These are phyloP conservation scores for Fusarium hostae DNA, from an alignment of 2,329 filamentous ascomycete genomes.

Conservation along the genomic window DNA sequence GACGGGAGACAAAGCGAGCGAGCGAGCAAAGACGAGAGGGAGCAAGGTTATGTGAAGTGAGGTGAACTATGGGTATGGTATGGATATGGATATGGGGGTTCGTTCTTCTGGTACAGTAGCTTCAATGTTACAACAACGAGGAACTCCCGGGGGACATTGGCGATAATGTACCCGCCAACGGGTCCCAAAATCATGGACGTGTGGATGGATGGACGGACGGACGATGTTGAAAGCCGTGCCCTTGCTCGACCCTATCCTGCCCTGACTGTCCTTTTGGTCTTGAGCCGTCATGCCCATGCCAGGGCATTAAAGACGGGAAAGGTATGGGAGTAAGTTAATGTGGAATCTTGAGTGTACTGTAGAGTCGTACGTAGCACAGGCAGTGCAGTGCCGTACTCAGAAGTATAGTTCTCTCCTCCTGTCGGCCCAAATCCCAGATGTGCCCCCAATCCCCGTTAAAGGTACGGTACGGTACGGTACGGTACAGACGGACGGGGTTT, in stretches of 20 bases:
- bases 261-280: conserved; percentile 10
- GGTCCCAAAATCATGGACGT: conserved; percentile 25
- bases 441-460: conserved; percentile 33
- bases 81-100: conserved; percentile 1
- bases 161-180: conserved; percentile 43
- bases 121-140: conserved; percentile 41
- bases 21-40: conserved; percentile 14
- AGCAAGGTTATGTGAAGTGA: conserved; percentile 4
- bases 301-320: conserved; percentile 13
- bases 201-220: conserved; percentile 17
- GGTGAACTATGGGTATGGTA: conserved; percentile 13
- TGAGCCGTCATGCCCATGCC: conserved; percentile 42
- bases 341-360: conserved; percentile 30
- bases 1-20: conserved; percentile 41
- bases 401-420: conserved; percentile 13
- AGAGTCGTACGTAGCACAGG: conserved; percentile 17
- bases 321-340: conserved; percentile 1
- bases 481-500: conserved; percentile 24
- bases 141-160: conserved; percentile 38
- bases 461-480: not conserved
- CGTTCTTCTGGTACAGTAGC: conserved; percentile 28
- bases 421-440: conserved; percentile 40
- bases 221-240: conserved; percentile 33
- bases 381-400: not conserved
- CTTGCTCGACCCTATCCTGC: conserved; percentile 18